Conservation (phyloP, 306 rosid species). For the Echinosophora koreensis region DNA sequence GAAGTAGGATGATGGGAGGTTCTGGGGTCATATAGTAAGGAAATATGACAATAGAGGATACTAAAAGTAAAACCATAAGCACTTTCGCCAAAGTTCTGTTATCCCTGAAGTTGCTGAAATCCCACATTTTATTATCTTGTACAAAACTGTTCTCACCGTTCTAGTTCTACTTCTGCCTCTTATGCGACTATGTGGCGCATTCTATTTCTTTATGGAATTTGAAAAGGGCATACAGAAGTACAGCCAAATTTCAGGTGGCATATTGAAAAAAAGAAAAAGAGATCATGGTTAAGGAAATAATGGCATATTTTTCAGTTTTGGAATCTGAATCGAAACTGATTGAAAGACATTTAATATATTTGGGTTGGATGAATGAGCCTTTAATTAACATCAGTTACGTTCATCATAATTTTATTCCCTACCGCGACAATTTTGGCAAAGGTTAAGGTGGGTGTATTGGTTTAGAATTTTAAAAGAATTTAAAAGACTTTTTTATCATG, state of each 20-base stretch:
- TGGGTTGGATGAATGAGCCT: not conserved
- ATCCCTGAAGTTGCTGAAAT: conserved; percentile 8
- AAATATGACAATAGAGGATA: conserved; percentile 31
- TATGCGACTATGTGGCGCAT: no score
- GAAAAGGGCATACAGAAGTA: no score
- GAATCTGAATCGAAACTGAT: not conserved
- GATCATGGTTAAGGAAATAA: not conserved
- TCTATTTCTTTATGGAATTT: not conserved
- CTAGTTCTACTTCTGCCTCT: no score
- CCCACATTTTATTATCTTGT: conserved; percentile 31
- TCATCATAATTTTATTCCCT: no score
- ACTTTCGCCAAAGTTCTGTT: conserved; percentile 43
- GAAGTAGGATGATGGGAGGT: conserved; percentile 40
- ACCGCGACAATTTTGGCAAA: no score
- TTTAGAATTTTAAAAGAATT: no score
- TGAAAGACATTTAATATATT: not conserved
- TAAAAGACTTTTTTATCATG: no score
- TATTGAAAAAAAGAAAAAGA: not conserved
- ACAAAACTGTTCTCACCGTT: not conserved
- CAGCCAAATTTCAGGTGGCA: not conserved
- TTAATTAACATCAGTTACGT: not conserved
- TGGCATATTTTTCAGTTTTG: not conserved
- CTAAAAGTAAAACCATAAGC: conserved; percentile 44
- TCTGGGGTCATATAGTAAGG: conserved; percentile 49
- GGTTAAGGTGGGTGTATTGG: no score